Evolutionary conservation across 441 rosid genomes (phyloP).

Genomic region (Geranium incanum): DNA sequence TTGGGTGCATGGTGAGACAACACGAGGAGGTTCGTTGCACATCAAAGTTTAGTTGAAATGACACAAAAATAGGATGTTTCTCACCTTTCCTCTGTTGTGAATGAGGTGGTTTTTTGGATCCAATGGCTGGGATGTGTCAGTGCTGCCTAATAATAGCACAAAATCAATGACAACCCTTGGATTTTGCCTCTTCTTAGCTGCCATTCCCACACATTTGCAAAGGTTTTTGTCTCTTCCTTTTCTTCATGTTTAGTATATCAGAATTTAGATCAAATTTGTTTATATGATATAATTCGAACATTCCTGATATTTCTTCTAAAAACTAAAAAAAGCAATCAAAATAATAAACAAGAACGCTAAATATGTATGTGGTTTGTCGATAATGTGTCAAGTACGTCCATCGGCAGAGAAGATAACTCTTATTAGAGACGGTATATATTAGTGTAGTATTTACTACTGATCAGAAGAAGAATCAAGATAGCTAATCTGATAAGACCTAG

Average conservation of each 20-base stretch:
- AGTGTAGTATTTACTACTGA: no score
- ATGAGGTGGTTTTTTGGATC: neutral
- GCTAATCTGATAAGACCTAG: no score
- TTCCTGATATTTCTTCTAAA: no score
- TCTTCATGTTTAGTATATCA: neutral
- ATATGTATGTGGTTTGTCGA: no score
- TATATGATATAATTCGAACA: no score
- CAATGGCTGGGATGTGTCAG: slow-evolving; percentile 20
- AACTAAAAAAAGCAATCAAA: no score
- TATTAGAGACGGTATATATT: no score
- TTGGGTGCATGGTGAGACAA: slow-evolving; percentile 23
- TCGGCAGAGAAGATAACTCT: no score
- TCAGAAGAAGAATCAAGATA: no score
- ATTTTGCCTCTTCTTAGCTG: neutral
- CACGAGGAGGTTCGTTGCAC: neutral
- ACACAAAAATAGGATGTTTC: neutral
- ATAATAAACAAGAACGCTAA: no score
- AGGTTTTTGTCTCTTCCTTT: neutral
- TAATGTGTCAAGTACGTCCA: no score
- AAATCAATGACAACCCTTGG: neutral
- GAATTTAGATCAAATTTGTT: neutral
- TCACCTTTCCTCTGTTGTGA: neutral
- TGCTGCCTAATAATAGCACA: slow-evolving; percentile 15
- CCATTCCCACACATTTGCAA: neutral
- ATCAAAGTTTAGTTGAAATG: slow-evolving; percentile 2